Base-by-base conservation (phyloP, 345 rosid species). In the Lumnitzera racemosa region DNA sequence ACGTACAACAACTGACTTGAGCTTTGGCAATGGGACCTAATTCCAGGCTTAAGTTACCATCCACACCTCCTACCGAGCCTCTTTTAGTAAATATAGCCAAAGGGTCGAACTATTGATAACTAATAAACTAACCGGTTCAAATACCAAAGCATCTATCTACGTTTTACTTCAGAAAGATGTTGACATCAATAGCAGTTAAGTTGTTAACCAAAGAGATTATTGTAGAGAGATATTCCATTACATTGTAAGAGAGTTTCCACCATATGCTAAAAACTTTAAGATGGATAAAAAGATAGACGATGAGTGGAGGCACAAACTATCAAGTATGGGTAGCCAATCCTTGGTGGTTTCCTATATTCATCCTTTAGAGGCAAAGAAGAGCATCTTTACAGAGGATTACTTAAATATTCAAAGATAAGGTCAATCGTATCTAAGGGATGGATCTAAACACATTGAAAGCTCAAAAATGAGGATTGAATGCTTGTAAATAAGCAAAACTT, bases 221-320 rank as follows among this genome's bases (percentile, higher is more conserved):
- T 61, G 61, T 61, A 78, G 91, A 48, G 92, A 92, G 57, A 80
- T 92, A 67, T 92, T 89, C 79, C 79, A 82, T 59, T 96, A 89
- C 65, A 74, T 89, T 58, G 85, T 92, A 71, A 80, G 85, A 72
- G 77, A 75, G 72, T 87, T 87, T 67, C 72, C 87, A 67, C 94
- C 96, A 2, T 76, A 58, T 76, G 82, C 88, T 47, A 72, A 73
- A 68, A 69, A 54, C 73, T 62, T 78, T 59, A 83, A 82, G 67
- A 83, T 84, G 80, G 98, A 85, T 51, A 82, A 63, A 80, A 87
- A 85, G 76, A 56, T 53, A 13, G 96, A 89, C 64, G 79, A 87
- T 75, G 94, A 92, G 71, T 92, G 98, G 98, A 81, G 77, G 79
- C 85, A 87, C 70, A 92, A 89, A 69, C 80, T 92, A 56, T 90